A percentile compares a stretch with the other conserved stretches of the same genome.
Conservation (phyloP, 306 rosid genomes). For the Vigna hirtella region DNA sequence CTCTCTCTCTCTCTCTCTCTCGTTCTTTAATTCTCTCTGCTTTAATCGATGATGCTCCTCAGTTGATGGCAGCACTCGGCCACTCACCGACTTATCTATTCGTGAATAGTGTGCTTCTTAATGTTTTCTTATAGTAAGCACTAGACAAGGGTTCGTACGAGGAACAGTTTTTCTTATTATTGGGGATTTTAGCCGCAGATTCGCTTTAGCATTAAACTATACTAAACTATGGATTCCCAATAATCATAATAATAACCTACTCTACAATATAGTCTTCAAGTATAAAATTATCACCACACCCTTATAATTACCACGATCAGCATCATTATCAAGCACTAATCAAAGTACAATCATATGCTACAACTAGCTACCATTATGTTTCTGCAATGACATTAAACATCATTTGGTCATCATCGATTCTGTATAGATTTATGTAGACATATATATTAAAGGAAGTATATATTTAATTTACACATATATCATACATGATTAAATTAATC, state of each 20-base stretch:
- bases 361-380: not conserved
- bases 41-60: slow-evolving; percentile 38
- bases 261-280: not conserved
- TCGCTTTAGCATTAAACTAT: slow-evolving; percentile 38
- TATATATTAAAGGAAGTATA: slow-evolving; percentile 26
- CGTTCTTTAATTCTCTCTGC: not conserved
- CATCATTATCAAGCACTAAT: slow-evolving; percentile 33
- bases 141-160: slow-evolving; percentile 50
- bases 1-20: not conserved
- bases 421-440: not conserved
- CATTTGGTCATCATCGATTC: slow-evolving; percentile 34
- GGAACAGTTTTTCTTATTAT: slow-evolving; percentile 39
- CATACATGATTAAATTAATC: slow-evolving; percentile 49
- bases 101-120: slow-evolving; percentile 24
- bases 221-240: slow-evolving; percentile 27
- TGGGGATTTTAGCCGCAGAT: slow-evolving; percentile 30
- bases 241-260: not conserved
- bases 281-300: slow-evolving; percentile 22
- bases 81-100: slow-evolving; percentile 33
- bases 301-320: not conserved
- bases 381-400: slow-evolving; percentile 21
- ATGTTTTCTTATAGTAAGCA: slow-evolving; percentile 38
- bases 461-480: slow-evolving; percentile 37
- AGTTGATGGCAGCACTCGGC: slow-evolving; percentile 35
- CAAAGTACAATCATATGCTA: slow-evolving; percentile 41